These are phyloP conservation scores for Sonneratia alba DNA, from an alignment of 345 rosid genomes.

Conservation along the genomic window DNA sequence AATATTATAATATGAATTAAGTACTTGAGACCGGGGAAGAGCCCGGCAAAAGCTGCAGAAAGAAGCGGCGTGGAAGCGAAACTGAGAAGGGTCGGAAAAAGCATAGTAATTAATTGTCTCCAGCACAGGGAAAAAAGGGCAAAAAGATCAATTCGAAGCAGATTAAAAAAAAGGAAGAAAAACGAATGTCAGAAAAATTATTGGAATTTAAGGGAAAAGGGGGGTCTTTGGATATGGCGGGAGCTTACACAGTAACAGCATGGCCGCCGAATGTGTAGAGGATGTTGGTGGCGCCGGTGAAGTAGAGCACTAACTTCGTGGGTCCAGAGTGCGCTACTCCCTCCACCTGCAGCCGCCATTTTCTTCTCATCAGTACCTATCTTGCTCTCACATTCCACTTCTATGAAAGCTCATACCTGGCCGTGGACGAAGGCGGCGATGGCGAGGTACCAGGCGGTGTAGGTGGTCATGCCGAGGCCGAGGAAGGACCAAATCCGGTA, in stretches of 20 bases:
- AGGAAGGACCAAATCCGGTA: slow-evolving; percentile 98
- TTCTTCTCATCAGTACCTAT: neutral
- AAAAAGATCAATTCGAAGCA: neutral
- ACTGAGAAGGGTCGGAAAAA: slow-evolving; percentile 1
- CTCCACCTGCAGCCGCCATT: slow-evolving; percentile 28
- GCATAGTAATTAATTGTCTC: neutral
- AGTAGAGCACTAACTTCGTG: slow-evolving; percentile 70
- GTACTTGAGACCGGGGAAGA: neutral
- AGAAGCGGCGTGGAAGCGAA: slow-evolving; percentile 59
- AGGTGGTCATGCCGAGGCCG: slow-evolving; percentile 98
- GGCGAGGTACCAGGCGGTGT: slow-evolving; percentile 97
- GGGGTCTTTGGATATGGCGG: neutral
- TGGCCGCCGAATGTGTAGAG: slow-evolving; percentile 98
- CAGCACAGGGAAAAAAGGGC: neutral
- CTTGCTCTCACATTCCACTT: too few species aligned
- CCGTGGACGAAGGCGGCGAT: slow-evolving; percentile 82
- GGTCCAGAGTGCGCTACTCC: slow-evolving; percentile 76
- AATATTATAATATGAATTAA: neutral
- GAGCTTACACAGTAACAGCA: slow-evolving; percentile 94
- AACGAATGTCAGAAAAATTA: too few species aligned
- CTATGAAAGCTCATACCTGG: slow-evolving; percentile 33
- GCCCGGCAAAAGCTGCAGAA: slow-evolving; percentile 84
- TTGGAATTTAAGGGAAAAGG: neutral
- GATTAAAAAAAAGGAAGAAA: too few species aligned
- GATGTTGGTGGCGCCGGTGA: slow-evolving; percentile 99